A percentile compares a stretch with the other conserved stretches of the same genome.
phyloP scores from a whole-genome alignment of 495 filamentous ascomycete genomes.

The Penicillium lividum region DNA sequence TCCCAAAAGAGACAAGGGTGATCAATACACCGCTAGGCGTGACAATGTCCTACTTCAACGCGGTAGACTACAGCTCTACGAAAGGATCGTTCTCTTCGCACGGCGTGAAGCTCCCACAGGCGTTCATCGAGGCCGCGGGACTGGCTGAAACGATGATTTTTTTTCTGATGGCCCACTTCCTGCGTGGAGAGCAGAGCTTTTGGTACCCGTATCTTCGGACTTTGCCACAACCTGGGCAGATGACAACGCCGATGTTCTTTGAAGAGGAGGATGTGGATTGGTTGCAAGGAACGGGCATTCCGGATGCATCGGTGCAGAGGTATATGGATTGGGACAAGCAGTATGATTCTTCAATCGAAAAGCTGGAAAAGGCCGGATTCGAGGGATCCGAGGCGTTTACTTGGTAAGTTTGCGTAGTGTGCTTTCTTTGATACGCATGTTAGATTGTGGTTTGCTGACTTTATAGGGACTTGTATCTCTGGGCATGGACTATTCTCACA shows the following conservation, averaged over 20 bases:
- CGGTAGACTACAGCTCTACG: constrained; percentile 31
- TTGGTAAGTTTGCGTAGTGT: constrained; percentile 36
- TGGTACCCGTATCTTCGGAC: constrained; percentile 65
- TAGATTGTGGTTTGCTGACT: constrained; percentile 15
- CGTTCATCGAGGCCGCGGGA: constrained; percentile 39
- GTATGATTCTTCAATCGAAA: constrained; percentile 42
- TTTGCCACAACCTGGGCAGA: constrained; percentile 53
- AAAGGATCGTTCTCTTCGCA: constrained; percentile 35
- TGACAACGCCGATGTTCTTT: constrained; percentile 62
- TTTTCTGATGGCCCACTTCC: constrained; percentile 59
- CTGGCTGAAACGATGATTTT: constrained; percentile 46
- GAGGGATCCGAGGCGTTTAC: constrained; percentile 37
- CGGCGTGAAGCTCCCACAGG: constrained; percentile 34
- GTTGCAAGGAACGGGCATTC: constrained; percentile 62
- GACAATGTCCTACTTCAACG: constrained; percentile 56
- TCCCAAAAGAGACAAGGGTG: constrained; percentile 37
- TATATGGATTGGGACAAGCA: constrained; percentile 49
- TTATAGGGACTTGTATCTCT: constrained; percentile 61
- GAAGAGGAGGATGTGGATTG: constrained; percentile 56
- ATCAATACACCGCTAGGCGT: constrained; percentile 47
- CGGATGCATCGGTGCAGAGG: constrained; percentile 44
- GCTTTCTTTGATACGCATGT: background rate
- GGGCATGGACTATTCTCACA: constrained; percentile 64
- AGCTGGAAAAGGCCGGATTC: constrained; percentile 40
- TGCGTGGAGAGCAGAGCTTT: constrained; percentile 49